Conservation (phyloP, 495 filamentous ascomycete species). For the Sabuloglossum arenarium region DNA sequence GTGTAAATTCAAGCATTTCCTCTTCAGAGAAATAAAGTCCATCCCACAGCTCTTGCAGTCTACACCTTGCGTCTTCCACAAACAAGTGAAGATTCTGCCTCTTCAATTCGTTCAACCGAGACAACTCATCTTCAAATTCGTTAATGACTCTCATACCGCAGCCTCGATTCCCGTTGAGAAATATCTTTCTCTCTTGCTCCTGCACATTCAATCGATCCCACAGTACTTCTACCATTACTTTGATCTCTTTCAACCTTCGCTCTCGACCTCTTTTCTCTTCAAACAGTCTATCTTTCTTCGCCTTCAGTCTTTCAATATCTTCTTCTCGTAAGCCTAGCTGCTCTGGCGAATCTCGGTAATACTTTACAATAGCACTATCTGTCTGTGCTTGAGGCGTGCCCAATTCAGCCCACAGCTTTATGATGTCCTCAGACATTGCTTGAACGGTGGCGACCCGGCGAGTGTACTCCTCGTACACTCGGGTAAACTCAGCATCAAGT, state of each 20-base stretch:
- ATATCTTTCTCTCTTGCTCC: slow-evolving; percentile 58
- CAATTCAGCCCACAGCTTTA: slow-evolving; percentile 87
- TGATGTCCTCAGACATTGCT: slow-evolving; percentile 57
- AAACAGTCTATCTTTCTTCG: slow-evolving; percentile 60
- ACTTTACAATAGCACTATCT: slow-evolving; percentile 69
- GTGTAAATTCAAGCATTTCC: slow-evolving; percentile 93
- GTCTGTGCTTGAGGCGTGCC: slow-evolving; percentile 83
- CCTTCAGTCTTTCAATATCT: slow-evolving; percentile 51
- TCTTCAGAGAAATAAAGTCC: slow-evolving; percentile 84
- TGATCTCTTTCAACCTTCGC: slow-evolving; percentile 57
- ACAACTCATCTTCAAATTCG: slow-evolving; percentile 79
- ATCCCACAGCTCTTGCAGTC: slow-evolving; percentile 89
- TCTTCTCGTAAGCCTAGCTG: slow-evolving; percentile 79
- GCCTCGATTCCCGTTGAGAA: slow-evolving; percentile 49
- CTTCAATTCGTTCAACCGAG: slow-evolving; percentile 77
- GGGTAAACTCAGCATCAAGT: slow-evolving; percentile 74
- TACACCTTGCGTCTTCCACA: slow-evolving; percentile 77
- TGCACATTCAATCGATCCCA: slow-evolving; percentile 82
- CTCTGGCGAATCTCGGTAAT: slow-evolving; percentile 73
- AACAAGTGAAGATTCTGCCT: slow-evolving; percentile 86
- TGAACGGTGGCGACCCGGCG: slow-evolving; percentile 58
- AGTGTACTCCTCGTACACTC: slow-evolving; percentile 88
- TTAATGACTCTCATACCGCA: slow-evolving; percentile 78
- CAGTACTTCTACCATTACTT: slow-evolving; percentile 48
- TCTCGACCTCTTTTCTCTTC: slow-evolving; percentile 89